phyloP scores from a whole-genome alignment of 75 land plant genomes.

The Pinus tabuliformis region DNA sequence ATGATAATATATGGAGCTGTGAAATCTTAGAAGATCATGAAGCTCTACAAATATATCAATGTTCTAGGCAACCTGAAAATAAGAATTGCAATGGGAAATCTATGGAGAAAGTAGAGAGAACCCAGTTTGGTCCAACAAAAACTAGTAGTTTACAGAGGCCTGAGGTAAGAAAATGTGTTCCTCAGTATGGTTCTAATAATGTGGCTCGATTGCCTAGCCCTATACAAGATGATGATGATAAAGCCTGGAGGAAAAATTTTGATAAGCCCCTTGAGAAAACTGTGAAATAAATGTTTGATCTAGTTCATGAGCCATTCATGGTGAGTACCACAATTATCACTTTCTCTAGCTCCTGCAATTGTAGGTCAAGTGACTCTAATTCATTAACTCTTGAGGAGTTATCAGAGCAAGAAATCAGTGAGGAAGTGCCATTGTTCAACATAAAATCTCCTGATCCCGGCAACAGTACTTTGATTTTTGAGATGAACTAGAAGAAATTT shows the following conservation, averaged over 20 bases:
- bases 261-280: background rate
- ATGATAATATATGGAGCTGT: too few species aligned
- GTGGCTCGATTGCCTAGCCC: background rate
- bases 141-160: too few species aligned
- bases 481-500: background rate
- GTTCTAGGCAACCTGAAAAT: too few species aligned
- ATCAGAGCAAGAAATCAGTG: too few species aligned
- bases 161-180: background rate
- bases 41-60: too few species aligned
- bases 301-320: background rate
- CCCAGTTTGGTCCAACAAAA: too few species aligned
- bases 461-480: background rate
- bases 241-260: background rate
- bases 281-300: background rate
- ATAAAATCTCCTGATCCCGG: background rate
- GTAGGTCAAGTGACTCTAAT: background rate
- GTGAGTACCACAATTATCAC: background rate
- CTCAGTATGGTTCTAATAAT: background rate
- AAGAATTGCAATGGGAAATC: too few species aligned
- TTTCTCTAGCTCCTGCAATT: background rate
- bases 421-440: too few species aligned
- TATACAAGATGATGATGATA: slow-evolving; percentile 1
- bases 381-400: background rate
- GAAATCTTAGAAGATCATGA: too few species aligned
- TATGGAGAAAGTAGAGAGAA: too few species aligned